Percentiles rank a stretch among this genome's conserved stretches.
Evolutionary conservation across 768 basidiomycete species (phyloP).

Genomic region (Mycena haematopus): DNA sequence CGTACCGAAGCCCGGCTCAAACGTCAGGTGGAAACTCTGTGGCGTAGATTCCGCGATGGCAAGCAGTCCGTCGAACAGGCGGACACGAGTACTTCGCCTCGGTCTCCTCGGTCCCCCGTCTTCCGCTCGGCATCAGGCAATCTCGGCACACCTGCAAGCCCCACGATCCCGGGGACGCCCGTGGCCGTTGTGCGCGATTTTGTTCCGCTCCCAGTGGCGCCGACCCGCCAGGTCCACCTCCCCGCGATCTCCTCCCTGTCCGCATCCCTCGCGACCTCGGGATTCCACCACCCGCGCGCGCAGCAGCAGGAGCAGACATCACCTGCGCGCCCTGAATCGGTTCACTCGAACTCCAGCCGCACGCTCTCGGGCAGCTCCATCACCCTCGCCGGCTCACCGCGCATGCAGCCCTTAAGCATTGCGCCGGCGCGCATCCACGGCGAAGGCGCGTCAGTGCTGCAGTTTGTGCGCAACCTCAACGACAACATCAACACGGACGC

Average conservation of each 20-base stretch:
- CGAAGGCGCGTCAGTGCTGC: constrained; percentile 46
- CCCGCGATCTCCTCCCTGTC: constrained; percentile 67
- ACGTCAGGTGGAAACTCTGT: constrained; percentile 65
- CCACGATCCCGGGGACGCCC: constrained; percentile 36
- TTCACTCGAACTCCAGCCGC: constrained; percentile 16
- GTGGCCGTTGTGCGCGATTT: constrained; percentile 60
- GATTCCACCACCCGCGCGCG: constrained; percentile 59
- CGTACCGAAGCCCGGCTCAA: constrained; percentile 42
- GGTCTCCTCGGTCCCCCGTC: constrained; percentile 24
- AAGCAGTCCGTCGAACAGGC: constrained; percentile 33
- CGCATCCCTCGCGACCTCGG: constrained; percentile 67
- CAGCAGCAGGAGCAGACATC: constrained; percentile 30
- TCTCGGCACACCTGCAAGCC: constrained; percentile 33
- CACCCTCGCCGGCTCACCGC: constrained; percentile 37
- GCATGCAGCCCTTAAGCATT: constrained; percentile 21
- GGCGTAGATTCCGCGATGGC: constrained; percentile 62
- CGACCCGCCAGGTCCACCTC: constrained; percentile 43
- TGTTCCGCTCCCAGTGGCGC: constrained; percentile 53
- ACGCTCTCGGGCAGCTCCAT: constrained; percentile 34
- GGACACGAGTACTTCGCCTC: constrained; percentile 23
- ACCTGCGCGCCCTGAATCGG: constrained; percentile 27
- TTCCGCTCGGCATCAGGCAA: constrained; percentile 25
- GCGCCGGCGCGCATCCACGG: constrained; percentile 24
- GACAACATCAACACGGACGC: constrained; percentile 51
- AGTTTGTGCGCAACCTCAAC: constrained; percentile 47